Conservation (phyloP, 805 yeast species). For the Ogataea neopini region DNA sequence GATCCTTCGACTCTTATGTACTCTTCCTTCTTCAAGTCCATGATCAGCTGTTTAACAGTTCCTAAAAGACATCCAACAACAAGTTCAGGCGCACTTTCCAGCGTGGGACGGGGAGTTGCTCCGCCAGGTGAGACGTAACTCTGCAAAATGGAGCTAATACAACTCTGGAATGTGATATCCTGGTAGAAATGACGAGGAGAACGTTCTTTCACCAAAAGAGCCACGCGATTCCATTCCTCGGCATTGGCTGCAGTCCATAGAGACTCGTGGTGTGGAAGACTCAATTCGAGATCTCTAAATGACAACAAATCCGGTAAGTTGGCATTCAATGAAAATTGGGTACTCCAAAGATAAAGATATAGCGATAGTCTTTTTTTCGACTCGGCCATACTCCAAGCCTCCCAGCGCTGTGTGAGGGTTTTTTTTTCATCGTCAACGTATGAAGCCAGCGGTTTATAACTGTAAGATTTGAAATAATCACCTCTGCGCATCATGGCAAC, state of each 20-base stretch:
- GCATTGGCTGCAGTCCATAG: constrained; percentile 10
- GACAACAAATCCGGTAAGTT: constrained; percentile 9
- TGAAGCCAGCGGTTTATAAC: constrained; percentile 3
- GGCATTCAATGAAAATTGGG: constrained; percentile 8
- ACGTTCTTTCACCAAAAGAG: constrained; percentile 4
- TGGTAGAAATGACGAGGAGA: constrained; percentile 9
- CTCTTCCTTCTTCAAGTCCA: constrained; percentile 10
- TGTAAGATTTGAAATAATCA: constrained; percentile 9
- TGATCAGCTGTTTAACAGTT: constrained; percentile 7
- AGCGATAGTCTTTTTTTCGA: constrained; percentile 8
- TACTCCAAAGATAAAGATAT: constrained; percentile 10
- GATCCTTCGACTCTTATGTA: not conserved
- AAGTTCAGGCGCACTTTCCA: constrained; percentile 6
- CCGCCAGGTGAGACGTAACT: constrained; percentile 5
- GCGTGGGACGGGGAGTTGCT: not conserved
- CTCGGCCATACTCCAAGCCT: constrained; percentile 6
- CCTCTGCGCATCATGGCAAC: constrained; percentile 13
- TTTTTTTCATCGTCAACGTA: constrained; percentile 10
- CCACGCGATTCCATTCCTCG: constrained; percentile 8
- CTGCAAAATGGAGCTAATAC: constrained; percentile 8
- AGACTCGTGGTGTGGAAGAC: constrained; percentile 12
- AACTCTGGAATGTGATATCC: constrained; percentile 7
- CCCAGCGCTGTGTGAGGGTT: constrained; percentile 2
- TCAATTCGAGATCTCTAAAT: constrained; percentile 9
- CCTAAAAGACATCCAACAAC: constrained; percentile 5